Base-by-base conservation (phyloP, 192 early-diverging fungal species). In the Coemansia sp. region DNA sequence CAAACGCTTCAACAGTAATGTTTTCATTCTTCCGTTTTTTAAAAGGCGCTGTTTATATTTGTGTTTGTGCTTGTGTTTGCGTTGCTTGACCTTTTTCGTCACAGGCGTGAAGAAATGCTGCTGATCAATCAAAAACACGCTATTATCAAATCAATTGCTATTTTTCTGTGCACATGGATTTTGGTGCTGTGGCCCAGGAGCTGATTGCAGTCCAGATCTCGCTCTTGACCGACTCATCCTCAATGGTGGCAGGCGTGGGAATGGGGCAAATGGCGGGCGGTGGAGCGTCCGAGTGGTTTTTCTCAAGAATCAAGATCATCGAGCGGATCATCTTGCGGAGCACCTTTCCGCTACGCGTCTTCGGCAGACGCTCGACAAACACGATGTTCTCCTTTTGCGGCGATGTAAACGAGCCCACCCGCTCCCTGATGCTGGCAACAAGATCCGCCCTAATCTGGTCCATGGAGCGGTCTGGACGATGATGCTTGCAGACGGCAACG, bases 271-370 rank as follows among this genome's bases (percentile, higher is more conserved):
- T 67, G 23, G 81, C 85, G 64, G 89, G 87, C 39, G 32, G 57
- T 4, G n/a, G 26, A 18, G 57, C 32, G 7, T 48, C n/a, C n/a
- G 12, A 15, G 12, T 32, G 39, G 39, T 9, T 16, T 38, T 59
- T n/a, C 57, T 39, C 15, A 41, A 88, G 89, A 41, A 82, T 72
- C 16, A 87, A 85, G 49, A 89, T 76, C 79, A 92, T 92, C 64
- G 83, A 84, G 15, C 94, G 84, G 45, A 95, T 86, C 57, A 88
- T 90, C 38, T 90, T 83, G 52, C 94, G 81, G 68, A 95, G 67
- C 18, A 95, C 88, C 77, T 96, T 96, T 12, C 94, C 94, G 26
- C 86, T 88, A 16, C 94, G 75, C 3, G 94, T 96, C 75, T 96
- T 96, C 23, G 94, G 94, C 71, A 96, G 63, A 10, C 88, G 75